Evolutionary conservation across 2,329 filamentous ascomycete genomes (phyloP), one percentile per base, ranked within the genome.

Genomic region (Aciculosporium take): DNA sequence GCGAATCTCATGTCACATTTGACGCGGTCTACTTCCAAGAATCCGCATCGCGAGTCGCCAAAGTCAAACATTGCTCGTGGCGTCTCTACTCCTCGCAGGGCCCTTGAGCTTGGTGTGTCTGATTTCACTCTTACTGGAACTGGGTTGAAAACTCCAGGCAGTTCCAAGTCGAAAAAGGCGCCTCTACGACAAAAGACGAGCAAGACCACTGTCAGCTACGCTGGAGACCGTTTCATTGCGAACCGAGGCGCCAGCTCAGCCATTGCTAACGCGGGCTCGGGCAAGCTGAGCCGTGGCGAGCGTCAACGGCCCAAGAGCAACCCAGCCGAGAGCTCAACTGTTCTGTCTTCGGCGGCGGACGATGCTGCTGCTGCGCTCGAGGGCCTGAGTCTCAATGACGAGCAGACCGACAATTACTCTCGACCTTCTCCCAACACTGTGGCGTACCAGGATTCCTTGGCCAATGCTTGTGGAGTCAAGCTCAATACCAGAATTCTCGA

Each of bases 401-500:
- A 86, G 37, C 79, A 84, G 42, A 66, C 78, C 18, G 67, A 72
- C 29, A 74, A 70, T 37, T 84, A 86, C 62, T 72, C 79, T 37
- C 85, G 87, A 48, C 81, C 84, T 12, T 86, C 87, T 7, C 88
- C 88, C 42, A 87, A 91, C 62, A 81, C 84, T 2, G 78, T 85
- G 40, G 89, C 89, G 18, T 96, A 95, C 62, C 84, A 95, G 63
- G 86, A 91, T 45, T 89, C 87, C 3, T 69, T 96, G 35, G 88
- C 89, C 35, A 81, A 79, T 50, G 89, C 89, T 38, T 96, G 89
- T 60, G 91, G 88, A 43, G 86, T 98, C 48, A 89, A 79, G 57
- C 75, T 94, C 47, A 94, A 88, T 69, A 93, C 88, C 42, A 84
- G 91, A 48, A 98, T 98, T 53, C 81, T 98, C 39, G 84, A 91